phyloP scores from a whole-genome alignment of 805 yeast genomes.

The Candida chauliodis region DNA sequence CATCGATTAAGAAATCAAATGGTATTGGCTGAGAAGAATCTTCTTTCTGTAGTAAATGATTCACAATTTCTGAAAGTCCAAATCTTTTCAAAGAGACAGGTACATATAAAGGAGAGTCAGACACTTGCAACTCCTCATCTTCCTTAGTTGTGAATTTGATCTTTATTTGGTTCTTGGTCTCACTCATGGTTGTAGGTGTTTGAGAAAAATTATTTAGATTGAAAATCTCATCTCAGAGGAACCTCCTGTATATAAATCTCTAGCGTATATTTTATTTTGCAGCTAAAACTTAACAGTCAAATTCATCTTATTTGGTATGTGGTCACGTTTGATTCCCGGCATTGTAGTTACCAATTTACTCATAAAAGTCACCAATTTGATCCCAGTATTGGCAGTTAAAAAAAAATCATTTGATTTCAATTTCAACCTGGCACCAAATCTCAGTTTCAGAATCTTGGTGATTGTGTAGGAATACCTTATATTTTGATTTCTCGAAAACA shows the following conservation, averaged over 20 bases:
- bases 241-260: not conserved
- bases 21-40: conserved; percentile 65
- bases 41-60: conserved; percentile 63
- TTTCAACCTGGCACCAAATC: conserved; percentile 19
- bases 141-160: conserved; percentile 85
- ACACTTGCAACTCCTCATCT: conserved; percentile 64
- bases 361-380: conserved; percentile 17
- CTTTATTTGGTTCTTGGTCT: conserved; percentile 68
- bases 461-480: conserved; percentile 15
- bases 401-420: conserved; percentile 9
- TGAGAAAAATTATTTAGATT: conserved; percentile 4
- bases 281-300: conserved; percentile 2
- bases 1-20: conserved; percentile 88
- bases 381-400: conserved; percentile 18
- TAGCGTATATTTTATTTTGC: not conserved
- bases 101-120: conserved; percentile 79
- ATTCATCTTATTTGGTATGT: conserved; percentile 2
- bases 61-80: conserved; percentile 93
- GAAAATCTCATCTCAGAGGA: conserved; percentile 4
- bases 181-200: too few species aligned
- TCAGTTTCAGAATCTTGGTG: conserved; percentile 24
- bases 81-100: conserved; percentile 84
- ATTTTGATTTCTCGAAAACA: conserved; percentile 13
- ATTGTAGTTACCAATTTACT: conserved; percentile 20
- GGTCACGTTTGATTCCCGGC: conserved; percentile 3